Base-by-base conservation (phyloP, 371 early-diverging fungal genomes). In the Synchytrium microbalum region DNA sequence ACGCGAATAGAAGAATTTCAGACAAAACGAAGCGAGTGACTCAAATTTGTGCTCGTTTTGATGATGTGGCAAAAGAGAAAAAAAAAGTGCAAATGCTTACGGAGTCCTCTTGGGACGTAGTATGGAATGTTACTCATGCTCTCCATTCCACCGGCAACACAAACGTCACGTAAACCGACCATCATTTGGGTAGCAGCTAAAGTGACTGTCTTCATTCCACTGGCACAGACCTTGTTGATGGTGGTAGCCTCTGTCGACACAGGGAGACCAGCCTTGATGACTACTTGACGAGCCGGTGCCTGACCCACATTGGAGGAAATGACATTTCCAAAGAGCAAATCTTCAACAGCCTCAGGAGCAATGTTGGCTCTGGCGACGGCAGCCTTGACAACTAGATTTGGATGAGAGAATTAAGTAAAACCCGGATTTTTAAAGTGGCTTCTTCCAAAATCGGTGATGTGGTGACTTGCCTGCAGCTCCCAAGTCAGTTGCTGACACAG, bases 221-320 rank as follows among this genome's bases (percentile, higher is more conserved):
- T 91, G 32, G 96, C 98, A 76, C 99, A 99, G 52, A 96, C 96
- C 82, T 98, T 98, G 86, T 96, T 97, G 66, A 98, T 85, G 30
- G 93, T 94, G 31, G 95, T 96, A 65, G 89, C 85, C 61, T 89
- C 77, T 13, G 88, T 86, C 14, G 80, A 75, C 62, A 86, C 79
- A 32, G 86, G 80, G 13, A 92, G 64, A 28, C 96, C 97, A 38
- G 97, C 93, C 53, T 87, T 87, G 51, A 97, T 74, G 28, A 95
- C 92, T 54, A 89, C 97, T 77, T 96, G 95, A 59, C 96, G 89
- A 56, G 97, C 95, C 57, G 96, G 96, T 83, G 92, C 91, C 75
- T 96, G 96, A 28, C 96, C 99, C 29, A 76, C 60, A 59, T 74
- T 73, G 24, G 91, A 92, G 64, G 88, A 87, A 33, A 95, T 69